Conservation (phyloP, 352 stramenopile species). For the Lagenidium giganteum region DNA sequence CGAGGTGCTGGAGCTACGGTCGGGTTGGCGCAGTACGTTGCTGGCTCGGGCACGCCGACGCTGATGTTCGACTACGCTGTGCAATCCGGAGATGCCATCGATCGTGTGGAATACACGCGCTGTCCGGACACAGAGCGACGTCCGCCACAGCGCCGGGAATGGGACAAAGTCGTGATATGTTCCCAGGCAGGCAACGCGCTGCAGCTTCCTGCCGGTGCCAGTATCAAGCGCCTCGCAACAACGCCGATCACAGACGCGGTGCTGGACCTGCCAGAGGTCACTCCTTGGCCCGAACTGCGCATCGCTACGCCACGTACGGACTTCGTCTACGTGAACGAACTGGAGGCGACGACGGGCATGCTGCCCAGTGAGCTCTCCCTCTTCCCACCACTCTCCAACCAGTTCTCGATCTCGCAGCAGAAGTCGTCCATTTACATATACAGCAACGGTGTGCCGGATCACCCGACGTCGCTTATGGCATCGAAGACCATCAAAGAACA, state of each 20-base stretch:
- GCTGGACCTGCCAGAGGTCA: constrained; percentile 59
- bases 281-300: constrained; percentile 50
- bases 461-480: too few relatives aligned
- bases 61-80: constrained; percentile 57
- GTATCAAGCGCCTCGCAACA: constrained; percentile 41
- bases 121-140: constrained; percentile 33
- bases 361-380: constrained; percentile 2
- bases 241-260: constrained; percentile 38
- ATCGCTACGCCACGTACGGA: constrained; percentile 24
- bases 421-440: constrained; percentile 40
- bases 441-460: constrained; percentile 56
- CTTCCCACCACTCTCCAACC: constrained; percentile 15
- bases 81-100: constrained; percentile 35
- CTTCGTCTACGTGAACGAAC: constrained; percentile 42
- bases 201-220: constrained; percentile 26
- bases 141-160: constrained; percentile 22
- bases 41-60: constrained; percentile 27
- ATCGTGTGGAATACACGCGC: constrained; percentile 55
- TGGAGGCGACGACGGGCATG: constrained; percentile 29
- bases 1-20: constrained; percentile 14
- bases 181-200: constrained; percentile 34
- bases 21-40: constrained; percentile 28
- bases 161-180: constrained; percentile 50
- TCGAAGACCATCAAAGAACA: constrained; percentile 31
- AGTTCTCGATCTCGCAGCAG: constrained; percentile 41